Base-by-base conservation (phyloP, 192 early-diverging fungal genomes). In the Coemansia biformis region DNA sequence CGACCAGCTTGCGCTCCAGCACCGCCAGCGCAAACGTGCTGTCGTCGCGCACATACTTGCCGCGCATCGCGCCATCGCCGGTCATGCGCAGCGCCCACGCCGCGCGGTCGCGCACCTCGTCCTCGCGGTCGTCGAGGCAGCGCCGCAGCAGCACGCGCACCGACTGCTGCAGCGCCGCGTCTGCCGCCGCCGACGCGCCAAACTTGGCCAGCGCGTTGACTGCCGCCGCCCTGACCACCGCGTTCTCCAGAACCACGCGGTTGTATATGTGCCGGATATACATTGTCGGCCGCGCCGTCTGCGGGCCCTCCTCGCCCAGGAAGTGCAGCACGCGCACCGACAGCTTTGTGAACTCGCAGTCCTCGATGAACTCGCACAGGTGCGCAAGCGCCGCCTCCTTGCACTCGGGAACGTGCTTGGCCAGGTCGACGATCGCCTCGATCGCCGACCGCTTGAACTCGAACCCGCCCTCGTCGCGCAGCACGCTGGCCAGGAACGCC, bases 201-300 rank as follows among this genome's bases (percentile, higher is more conserved):
- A 99, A 99, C 56, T 90, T 89, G 45, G 90, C 89, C 64, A 99
- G 75, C 2, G 94, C 89, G 22, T 82, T 90, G n/a, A 97, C 93
- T 4, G 96, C 94, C 5, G 96, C 94, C 10, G 89, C 94, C 32
- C 95, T 80, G 22, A 99, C 91, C 59, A 90, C 90, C 3, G 93
- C 86, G 57, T 93, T 96, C 51, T 99, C 96, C 38, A 99, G 78
- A 54, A 99, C 96, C 30, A 99, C 91, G 9, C 96, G 83, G 78
- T 99, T 99, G 82, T 99, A 99, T 51, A 99, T 99, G 63, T 96
- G 96, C n/a, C 93, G 82, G 59, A 99, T 95, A 65, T 90, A 99
- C 64, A 94, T 90, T 11, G 89, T 86, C 15, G 96, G 93, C 16
- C 85, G 86, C n/a, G 80, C 54, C 12, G 91, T 93, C 53, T 82